Base-by-base conservation (phyloP, 371 early-diverging fungal genomes). In the Apophysomyces trapeziformis region DNA sequence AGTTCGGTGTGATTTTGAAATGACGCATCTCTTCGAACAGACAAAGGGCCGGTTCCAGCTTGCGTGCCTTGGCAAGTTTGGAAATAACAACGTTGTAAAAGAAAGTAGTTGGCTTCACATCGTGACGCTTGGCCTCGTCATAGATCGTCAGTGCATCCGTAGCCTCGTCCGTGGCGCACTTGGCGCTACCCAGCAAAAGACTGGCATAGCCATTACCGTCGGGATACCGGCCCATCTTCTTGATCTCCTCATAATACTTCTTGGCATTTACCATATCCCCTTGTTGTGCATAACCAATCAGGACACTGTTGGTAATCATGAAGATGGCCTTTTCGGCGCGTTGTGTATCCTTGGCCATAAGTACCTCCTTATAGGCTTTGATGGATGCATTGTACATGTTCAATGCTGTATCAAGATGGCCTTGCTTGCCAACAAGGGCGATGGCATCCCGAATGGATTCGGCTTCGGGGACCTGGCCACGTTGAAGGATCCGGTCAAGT, bases 51-150 rank as follows among this genome's bases (percentile, higher is more conserved):
- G 73, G 65, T 18, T 89, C 89, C 12, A 83, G 69, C 63, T 86
- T 89, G 70, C 87, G 89, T 4, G 87, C 87, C 65, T 86, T 85
- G 58, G 87, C 87, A 32, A 89, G 71, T 65, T 86, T 87, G 62
- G 86, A 85, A 16, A 89, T 86, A 13, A 89, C 76, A 12, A 89
- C 89, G 63, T 89, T 89, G 67, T 86, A 89, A 61, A 89, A 86
- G 56, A 86, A 89, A 44, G 85, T 82, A 7, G 84, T 86, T 6
- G 86, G 87, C 69, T 84, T 84, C 45, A 87, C 82, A 67, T 83
- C 72, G 54, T 81, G 83, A 9, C 82, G 77, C 60, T 86, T 87
- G 65, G 85, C 86, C 75, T 89, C 89, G 36, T 85, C 84, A 56
- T 87, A 80, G 37, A 89, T 87, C 13, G 76, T 71, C 50, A 86